Evolutionary conservation across 2,329 filamentous ascomycete genomes (phyloP).

Genomic region (Phaeoacremonium minimum): DNA sequence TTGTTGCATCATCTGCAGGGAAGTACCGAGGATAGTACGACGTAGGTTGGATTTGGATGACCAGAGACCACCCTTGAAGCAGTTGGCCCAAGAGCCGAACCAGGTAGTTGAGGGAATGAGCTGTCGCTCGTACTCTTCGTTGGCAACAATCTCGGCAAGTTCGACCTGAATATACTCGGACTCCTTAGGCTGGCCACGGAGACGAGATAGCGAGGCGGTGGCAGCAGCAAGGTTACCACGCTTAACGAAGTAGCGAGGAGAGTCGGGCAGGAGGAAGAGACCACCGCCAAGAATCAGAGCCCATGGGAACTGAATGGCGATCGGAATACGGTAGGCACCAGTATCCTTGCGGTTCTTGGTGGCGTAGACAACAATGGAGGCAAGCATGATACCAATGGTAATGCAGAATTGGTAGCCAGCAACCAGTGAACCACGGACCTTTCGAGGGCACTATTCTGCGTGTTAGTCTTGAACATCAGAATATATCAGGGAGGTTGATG

Average conservation of each 20-base stretch:
- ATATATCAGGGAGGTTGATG: no score
- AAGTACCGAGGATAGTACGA: constrained; percentile 51
- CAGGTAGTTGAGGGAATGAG: constrained; percentile 54
- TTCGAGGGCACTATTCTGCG: no score
- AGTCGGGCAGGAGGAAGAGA: constrained; percentile 30
- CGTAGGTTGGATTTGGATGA: constrained; percentile 54
- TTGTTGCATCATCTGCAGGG: constrained; percentile 58
- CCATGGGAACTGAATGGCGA: constrained; percentile 61
- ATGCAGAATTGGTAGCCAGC: constrained; percentile 75
- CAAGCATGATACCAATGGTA: constrained; percentile 67
- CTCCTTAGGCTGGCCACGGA: constrained; percentile 63
- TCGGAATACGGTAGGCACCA: constrained; percentile 67
- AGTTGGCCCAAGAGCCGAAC: constrained; percentile 55
- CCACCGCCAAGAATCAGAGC: constrained; percentile 30
- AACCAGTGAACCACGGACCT: constrained; percentile 68
- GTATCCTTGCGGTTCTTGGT: constrained; percentile 56
- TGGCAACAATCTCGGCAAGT: constrained; percentile 69
- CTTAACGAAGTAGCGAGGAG: constrained; percentile 69
- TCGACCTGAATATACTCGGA: constrained; percentile 66
- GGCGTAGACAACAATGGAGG: constrained; percentile 63
- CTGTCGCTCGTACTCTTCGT: constrained; percentile 64
- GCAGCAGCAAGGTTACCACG: constrained; percentile 59
- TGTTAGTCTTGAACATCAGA: no score
- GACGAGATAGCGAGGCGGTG: constrained; percentile 48
- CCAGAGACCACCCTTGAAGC: constrained; percentile 50